phyloP scores from a whole-genome alignment of 2,329 filamentous ascomycete genomes.

The Botrytis sinoallii region DNA sequence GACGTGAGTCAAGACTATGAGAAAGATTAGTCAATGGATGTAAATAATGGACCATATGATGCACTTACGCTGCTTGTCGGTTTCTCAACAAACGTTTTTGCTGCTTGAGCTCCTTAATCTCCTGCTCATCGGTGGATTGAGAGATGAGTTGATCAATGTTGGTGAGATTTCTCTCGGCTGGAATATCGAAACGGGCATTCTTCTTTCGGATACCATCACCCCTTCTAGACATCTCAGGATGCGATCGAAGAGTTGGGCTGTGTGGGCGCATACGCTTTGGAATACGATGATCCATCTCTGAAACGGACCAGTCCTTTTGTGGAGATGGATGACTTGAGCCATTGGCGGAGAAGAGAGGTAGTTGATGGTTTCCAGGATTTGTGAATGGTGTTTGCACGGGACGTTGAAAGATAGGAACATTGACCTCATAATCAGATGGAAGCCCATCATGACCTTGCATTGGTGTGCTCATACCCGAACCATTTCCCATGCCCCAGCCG shows the following conservation, averaged over 20 bases:
- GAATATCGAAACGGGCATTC: constrained; percentile 97
- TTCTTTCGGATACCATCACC: constrained; percentile 82
- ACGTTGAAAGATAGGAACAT: constrained; percentile 49
- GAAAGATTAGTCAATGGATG: constrained; percentile 28
- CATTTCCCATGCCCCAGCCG: constrained; percentile 41
- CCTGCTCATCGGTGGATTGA: constrained; percentile 82
- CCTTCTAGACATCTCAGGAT: constrained; percentile 62
- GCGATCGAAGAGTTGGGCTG: constrained; percentile 65
- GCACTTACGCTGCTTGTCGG: constrained; percentile 86
- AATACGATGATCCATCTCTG: constrained; percentile 49
- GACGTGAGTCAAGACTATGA: constrained; percentile 82
- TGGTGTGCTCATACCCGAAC: constrained; percentile 70
- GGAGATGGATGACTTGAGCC: constrained; percentile 54
- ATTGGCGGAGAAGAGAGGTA: constrained; percentile 54
- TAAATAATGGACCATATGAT: constrained; percentile 30
- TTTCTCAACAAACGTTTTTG: constrained; percentile 94
- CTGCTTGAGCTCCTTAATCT: constrained; percentile 97
- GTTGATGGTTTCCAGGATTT: constrained; percentile 48
- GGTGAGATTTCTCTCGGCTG: constrained; percentile 83
- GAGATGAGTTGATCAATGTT: constrained; percentile 94
- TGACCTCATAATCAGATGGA: constrained; percentile 53
- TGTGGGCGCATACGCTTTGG: constrained; percentile 62
- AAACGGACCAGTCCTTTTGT: constrained; percentile 56
- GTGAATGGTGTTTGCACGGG: constrained; percentile 55
- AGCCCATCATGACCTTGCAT: constrained; percentile 67